phyloP scores from a whole-genome alignment of 169 alveolate genomes.

The Eimeria acervulina region DNA sequence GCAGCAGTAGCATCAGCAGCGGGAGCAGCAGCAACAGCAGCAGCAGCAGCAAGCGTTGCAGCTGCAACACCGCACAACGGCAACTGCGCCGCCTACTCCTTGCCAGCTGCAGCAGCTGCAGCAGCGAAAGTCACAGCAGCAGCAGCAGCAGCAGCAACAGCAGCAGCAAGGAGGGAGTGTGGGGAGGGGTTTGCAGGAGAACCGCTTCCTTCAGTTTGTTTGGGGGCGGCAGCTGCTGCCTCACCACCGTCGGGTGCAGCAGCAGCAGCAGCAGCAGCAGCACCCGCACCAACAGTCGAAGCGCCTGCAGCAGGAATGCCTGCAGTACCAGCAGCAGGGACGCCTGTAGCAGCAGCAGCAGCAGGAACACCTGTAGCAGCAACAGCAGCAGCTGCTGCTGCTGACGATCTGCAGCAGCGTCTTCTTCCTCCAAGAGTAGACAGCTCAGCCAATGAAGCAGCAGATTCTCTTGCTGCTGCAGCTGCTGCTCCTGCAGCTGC shows the following conservation, averaged over 20 bases:
- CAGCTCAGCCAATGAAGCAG: neutral
- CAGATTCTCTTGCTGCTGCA: slow-evolving; percentile 5
- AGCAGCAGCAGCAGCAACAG: slow-evolving; percentile 44
- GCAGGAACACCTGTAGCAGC: neutral
- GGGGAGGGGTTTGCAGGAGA: neutral
- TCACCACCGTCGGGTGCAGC: neutral
- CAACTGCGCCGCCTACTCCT: no score
- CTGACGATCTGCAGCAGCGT: no score
- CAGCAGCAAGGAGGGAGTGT: neutral
- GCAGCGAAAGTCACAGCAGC: neutral
- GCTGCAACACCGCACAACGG: neutral
- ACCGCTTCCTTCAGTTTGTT: no score
- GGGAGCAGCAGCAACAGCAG: slow-evolving; percentile 18
- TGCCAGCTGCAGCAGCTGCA: no score
- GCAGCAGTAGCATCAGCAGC: slow-evolving; percentile 46
- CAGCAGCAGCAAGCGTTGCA: slow-evolving; percentile 20
- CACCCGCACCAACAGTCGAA: no score
- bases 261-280: no score
- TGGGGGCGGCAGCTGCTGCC: neutral
- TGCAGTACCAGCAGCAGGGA: neutral
- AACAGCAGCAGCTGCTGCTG: no score
- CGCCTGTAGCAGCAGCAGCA: neutral
- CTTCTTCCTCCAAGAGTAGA: neutral
- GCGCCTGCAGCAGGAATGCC: no score
- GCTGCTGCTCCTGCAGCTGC: slow-evolving; percentile 12